Evolutionary conservation across 2,329 filamentous ascomycete genomes (phyloP).

Genomic region (Talaromyces piceae): DNA sequence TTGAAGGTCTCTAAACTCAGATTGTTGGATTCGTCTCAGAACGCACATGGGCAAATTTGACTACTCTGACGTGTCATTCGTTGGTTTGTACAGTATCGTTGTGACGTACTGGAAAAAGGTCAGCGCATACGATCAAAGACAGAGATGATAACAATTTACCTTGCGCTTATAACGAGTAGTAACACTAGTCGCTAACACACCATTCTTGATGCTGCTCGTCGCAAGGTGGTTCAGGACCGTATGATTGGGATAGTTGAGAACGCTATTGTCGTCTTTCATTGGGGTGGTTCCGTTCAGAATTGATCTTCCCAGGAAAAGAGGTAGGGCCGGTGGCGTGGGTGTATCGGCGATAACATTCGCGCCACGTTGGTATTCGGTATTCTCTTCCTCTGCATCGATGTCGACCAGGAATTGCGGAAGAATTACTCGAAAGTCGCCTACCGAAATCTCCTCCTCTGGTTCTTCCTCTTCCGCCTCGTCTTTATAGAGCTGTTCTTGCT

Average conservation of each 20-base stretch:
- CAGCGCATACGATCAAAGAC: conserved; percentile 11
- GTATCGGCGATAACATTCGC: conserved; percentile 67
- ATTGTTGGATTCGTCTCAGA: neutral
- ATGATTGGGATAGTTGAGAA: conserved; percentile 93
- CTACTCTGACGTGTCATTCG: conserved; percentile 39
- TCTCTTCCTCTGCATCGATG: conserved; percentile 75
- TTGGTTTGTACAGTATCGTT: conserved; percentile 95
- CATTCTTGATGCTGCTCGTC: conserved; percentile 96
- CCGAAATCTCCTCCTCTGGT: conserved; percentile 49
- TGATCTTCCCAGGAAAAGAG: conserved; percentile 86
- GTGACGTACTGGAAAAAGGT: conserved; percentile 69
- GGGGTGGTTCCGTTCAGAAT: conserved; percentile 86
- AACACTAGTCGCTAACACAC: conserved; percentile 86
- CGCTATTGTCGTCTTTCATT: conserved; percentile 97
- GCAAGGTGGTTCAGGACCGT: conserved; percentile 94
- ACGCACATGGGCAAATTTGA: neutral
- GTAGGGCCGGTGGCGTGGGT: conserved; percentile 75
- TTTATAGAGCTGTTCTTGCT: conserved; percentile 35
- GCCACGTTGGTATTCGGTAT: conserved; percentile 64
- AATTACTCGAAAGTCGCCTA: conserved; percentile 58
- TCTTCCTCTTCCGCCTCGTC: conserved; percentile 35
- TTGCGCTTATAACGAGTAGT: conserved; percentile 98
- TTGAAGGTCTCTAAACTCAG: neutral
- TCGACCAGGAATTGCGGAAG: conserved; percentile 83
- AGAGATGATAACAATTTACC: conserved; percentile 22